phyloP scores from a whole-genome alignment of 345 rosid species.

The Acer negundo region DNA sequence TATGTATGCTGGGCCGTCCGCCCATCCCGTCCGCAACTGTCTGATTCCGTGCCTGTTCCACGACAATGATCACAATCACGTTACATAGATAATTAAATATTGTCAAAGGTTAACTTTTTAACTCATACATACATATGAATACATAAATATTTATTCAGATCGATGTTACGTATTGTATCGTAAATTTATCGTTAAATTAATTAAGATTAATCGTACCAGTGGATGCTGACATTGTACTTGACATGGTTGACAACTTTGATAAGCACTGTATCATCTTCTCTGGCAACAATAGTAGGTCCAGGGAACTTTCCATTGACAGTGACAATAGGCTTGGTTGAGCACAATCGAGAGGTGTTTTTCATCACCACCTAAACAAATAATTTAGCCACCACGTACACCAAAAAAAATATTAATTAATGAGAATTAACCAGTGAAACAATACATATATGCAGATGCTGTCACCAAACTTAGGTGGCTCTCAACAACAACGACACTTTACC shows the following conservation, averaged over 20 bases:
- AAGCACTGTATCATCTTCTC: conserved; percentile 65
- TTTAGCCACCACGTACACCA: too few species aligned
- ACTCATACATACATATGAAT: too few species aligned
- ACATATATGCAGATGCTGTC: neutral
- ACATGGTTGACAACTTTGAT: conserved; percentile 70
- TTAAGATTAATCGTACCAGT: conserved; percentile 37
- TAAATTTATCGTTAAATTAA: too few species aligned
- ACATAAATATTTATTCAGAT: too few species aligned
- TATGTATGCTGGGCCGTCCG: conserved; percentile 89
- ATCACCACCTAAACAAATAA: conserved; percentile 51
- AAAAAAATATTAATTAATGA: too few species aligned
- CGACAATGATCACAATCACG: too few species aligned
- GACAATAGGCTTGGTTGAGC: conserved; percentile 78
- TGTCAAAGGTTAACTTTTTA: too few species aligned
- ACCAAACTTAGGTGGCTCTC: conserved; percentile 15
- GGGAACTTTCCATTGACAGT: conserved; percentile 72
- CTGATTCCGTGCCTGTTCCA: conserved; percentile 76
- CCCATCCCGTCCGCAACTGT: conserved; percentile 84
- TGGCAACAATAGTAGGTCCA: conserved; percentile 56
- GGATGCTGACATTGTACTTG: conserved; percentile 56
- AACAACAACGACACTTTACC: conserved; percentile 2
- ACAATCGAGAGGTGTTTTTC: conserved; percentile 59
- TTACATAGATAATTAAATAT: too few species aligned
- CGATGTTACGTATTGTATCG: too few species aligned
- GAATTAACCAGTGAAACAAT: neutral